Conservation (phyloP, 768 basidiomycete genomes). For the Trametes cubensis region DNA sequence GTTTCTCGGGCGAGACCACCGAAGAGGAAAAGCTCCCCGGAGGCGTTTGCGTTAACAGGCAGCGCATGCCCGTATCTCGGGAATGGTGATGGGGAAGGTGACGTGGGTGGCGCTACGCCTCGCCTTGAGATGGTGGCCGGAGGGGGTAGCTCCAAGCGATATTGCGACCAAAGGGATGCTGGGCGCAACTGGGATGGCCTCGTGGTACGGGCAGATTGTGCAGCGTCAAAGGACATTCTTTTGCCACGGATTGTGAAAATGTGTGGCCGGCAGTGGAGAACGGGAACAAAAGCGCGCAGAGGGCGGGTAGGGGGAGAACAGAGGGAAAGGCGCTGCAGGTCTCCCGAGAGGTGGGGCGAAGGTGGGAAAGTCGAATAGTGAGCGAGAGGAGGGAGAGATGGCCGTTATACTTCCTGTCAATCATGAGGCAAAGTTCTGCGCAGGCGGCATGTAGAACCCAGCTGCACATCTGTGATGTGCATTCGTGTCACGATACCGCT, state of each 20-base stretch:
- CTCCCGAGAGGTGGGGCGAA: constrained; percentile 26
- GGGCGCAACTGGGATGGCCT: constrained; percentile 51
- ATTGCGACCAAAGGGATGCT: constrained; percentile 83
- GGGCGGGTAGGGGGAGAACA: constrained; percentile 4
- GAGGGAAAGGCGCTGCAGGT: constrained; percentile 25
- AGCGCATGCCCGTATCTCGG: constrained; percentile 96
- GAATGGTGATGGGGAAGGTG: constrained; percentile 85
- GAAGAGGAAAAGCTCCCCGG: constrained; percentile 93
- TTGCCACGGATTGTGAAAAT: constrained; percentile 62
- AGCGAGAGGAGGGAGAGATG: background rate
- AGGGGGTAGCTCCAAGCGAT: constrained; percentile 69
- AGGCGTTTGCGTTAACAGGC: constrained; percentile 70
- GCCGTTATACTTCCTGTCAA: constrained; percentile 1
- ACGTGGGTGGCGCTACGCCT: constrained; percentile 59
- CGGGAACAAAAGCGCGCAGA: background rate
- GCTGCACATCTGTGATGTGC: background rate
- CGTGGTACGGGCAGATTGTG: constrained; percentile 30
- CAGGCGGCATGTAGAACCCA: background rate
- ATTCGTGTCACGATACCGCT: too few species aligned
- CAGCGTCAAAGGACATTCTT: constrained; percentile 88
- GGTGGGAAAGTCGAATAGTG: constrained; percentile 19
- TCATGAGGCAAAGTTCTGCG: too few species aligned
- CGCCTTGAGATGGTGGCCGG: constrained; percentile 69
- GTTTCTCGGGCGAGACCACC: constrained; percentile 93
- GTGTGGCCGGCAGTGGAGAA: constrained; percentile 52